Conservation (phyloP, 139 green algal genomes). For the Volvox africanus region DNA sequence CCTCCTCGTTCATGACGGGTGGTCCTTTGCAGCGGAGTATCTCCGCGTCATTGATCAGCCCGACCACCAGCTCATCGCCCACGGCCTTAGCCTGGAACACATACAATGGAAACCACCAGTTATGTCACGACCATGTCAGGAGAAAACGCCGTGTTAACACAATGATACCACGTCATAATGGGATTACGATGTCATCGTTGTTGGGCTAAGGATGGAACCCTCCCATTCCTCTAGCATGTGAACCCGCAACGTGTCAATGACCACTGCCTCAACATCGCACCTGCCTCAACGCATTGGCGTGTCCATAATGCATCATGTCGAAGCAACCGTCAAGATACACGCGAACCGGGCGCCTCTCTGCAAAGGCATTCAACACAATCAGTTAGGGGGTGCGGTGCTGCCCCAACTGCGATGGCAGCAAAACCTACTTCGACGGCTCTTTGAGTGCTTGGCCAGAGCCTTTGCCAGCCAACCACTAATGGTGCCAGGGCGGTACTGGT, state of each 20-base stretch:
- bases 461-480: conserved; percentile 86
- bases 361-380: neutral
- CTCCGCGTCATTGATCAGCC: conserved; percentile 95
- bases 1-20: conserved; percentile 92
- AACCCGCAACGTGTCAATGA: too few species aligned
- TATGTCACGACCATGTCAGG: too few species aligned
- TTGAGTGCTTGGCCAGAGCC: conserved; percentile 82
- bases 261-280: conserved; percentile 27
- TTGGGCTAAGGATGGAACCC: too few species aligned
- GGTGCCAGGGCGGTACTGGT: conserved; percentile 92
- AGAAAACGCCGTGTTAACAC: too few species aligned
- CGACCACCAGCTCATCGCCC: conserved; percentile 96
- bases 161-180: too few species aligned
- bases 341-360: conserved; percentile 81
- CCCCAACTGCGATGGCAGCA: neutral
- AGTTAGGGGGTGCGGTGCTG: too few species aligned
- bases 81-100: conserved; percentile 77
- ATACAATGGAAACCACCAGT: too few species aligned
- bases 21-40: conserved; percentile 94
- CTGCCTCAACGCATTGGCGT: conserved; percentile 98
- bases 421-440: conserved; percentile 77
- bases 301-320: conserved; percentile 99
- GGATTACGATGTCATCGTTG: too few species aligned
- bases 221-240: too few species aligned
- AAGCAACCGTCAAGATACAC: conserved; percentile 99